Evolutionary conservation across 768 basidiomycete species (phyloP), one percentile per base, ranked within the genome.

Genomic region (Lyophyllum semitale): DNA sequence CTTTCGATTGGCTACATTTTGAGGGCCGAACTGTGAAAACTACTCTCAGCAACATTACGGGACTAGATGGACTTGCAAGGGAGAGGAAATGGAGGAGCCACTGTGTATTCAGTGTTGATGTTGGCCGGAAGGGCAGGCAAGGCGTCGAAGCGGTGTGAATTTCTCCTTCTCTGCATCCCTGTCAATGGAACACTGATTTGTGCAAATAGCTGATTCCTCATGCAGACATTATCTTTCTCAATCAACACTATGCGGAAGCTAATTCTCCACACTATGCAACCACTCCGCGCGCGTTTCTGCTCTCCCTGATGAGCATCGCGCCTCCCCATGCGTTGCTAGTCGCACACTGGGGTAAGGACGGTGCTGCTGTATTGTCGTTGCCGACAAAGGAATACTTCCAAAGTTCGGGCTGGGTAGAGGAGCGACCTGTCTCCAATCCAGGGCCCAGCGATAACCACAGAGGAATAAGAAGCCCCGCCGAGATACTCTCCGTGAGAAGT

Each of bases 371-470:
- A 4, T 79, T 93, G 51, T 91, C 88, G 15, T 70, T 93, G 7
- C 92, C 91, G 0, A 93, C 91, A 0, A 81, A 82, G 60, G 92
- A 94, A 62, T 94, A 93, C 68, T 90, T 92, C 66, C 92, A 94
- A 59, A 86, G 85, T 60, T 91, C 89, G 0, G 85, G 87, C 1
- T 93, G 91, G 90, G 82, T 87, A 2, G 85, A 85, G 54, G 80
- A 83, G 30, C 71, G 63, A 29, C 71, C 66, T 18, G 61, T 66
- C 6, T 54, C 47, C 35, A 52, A 22, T 42, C n/a, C 38, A 49
- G 42, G 25, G 11, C 41, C 22, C 42, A 62, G 35, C 53, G 55
- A 51, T 48, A 54, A 40, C 48, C 23, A 60, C 57, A 44, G 62
- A 51, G 51, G 57, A 58, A 23, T 61, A 48, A 59, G 59, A 17